These are phyloP conservation scores for Fonticula alba DNA, from an alignment of 78 protist genomes.

Conservation along the genomic window DNA sequence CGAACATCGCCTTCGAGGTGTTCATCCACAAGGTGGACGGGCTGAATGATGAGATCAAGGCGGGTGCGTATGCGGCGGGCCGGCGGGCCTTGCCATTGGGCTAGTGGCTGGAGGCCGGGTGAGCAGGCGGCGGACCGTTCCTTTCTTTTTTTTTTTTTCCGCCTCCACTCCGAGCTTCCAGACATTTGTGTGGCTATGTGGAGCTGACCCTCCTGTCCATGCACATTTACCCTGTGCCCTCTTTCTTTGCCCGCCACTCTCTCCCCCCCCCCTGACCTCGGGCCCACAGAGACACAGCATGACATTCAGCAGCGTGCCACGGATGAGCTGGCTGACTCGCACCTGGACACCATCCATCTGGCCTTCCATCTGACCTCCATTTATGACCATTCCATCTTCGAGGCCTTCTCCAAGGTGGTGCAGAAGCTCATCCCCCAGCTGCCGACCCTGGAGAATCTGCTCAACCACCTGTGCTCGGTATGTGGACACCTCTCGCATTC, in stretches of 20 bases:
- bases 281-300: slow-evolving; percentile 41
- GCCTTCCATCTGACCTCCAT: slow-evolving; percentile 78
- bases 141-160: neutral
- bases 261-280: neutral
- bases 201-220: slow-evolving; percentile 3
- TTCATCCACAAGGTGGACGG: slow-evolving; percentile 88
- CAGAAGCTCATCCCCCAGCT: slow-evolving; percentile 86
- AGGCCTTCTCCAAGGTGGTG: slow-evolving; percentile 81
- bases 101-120: no score
- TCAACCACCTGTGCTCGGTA: slow-evolving; percentile 64
- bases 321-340: slow-evolving; percentile 33
- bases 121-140: no score
- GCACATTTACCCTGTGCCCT: neutral
- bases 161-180: neutral
- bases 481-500: neutral
- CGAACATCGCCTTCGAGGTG: slow-evolving; percentile 66
- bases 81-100: no score
- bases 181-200: neutral
- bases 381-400: slow-evolving; percentile 89
- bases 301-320: slow-evolving; percentile 58
- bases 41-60: slow-evolving; percentile 64
- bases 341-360: slow-evolving; percentile 37
- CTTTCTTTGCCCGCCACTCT: neutral
- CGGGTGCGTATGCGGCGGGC: slow-evolving; percentile 5
- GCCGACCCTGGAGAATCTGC: slow-evolving; percentile 69